Conservation (phyloP, 139 green algal genomes). For the Chlorella sp. region DNA sequence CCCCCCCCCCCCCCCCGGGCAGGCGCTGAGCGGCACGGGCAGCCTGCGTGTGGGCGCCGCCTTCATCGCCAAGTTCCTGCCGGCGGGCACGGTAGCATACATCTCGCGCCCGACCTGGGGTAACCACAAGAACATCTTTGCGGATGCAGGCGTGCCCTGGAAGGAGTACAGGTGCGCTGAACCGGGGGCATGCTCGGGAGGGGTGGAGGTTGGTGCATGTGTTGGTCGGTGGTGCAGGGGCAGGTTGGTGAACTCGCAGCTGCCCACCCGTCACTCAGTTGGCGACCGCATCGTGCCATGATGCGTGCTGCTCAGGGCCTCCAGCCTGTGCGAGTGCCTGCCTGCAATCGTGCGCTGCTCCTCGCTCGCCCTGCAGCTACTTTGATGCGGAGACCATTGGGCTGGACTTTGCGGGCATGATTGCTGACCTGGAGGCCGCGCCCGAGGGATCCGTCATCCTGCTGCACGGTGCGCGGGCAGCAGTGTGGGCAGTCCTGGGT, state of each 20-base stretch:
- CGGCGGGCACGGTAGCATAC: conserved; percentile 71
- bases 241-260: too few relatives aligned
- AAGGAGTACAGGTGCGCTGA: conserved; percentile 77
- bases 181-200: neutral
- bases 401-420: conserved; percentile 96
- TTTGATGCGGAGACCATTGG: conserved; percentile 94
- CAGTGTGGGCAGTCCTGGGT: conserved; percentile 78
- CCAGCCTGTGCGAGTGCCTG: too few relatives aligned
- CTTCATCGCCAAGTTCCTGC: conserved; percentile 91
- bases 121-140: conserved; percentile 98
- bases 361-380: conserved; percentile 72
- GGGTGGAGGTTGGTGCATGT: too few relatives aligned
- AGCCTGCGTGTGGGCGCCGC: conserved; percentile 90
- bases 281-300: too few relatives aligned
- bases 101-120: conserved; percentile 93
- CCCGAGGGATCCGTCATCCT: conserved; percentile 93
- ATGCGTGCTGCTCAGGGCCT: too few relatives aligned
- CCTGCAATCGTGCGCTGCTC: too few relatives aligned
- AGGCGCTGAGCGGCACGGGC: conserved; percentile 94
- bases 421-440: conserved; percentile 87
- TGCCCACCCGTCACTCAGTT: too few relatives aligned
- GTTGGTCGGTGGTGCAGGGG: too few relatives aligned
- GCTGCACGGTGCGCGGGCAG: conserved; percentile 80
- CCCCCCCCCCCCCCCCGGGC: conserved; percentile 9
- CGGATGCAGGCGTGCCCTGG: conserved; percentile 87